phyloP scores from a whole-genome alignment of 1,284 basidiomycete species.

The Rhodotorula sp. region DNA sequence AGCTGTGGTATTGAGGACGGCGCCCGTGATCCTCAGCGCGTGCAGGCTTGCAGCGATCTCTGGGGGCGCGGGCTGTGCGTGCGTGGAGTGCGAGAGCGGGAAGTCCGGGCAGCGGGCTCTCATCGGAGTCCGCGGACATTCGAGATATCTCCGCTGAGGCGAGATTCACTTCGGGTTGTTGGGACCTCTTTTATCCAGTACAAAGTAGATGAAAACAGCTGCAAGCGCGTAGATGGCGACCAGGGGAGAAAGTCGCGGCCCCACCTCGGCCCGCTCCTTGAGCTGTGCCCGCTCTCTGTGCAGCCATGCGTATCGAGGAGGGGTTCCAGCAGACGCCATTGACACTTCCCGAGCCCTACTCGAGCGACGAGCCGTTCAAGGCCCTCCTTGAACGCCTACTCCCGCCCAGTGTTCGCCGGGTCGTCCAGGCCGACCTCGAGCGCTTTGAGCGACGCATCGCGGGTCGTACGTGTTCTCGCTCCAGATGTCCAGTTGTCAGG shows the following conservation, averaged over 20 bases:
- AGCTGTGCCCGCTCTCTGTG: background rate
- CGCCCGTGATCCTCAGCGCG: too few relatives aligned
- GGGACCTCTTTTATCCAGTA: too few relatives aligned
- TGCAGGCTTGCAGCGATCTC: too few relatives aligned
- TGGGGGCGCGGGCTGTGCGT: too few relatives aligned
- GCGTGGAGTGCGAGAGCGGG: too few relatives aligned
- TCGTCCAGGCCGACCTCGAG: conserved; percentile 56
- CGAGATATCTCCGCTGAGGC: too few relatives aligned
- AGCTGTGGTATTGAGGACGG: background rate
- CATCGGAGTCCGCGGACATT: too few relatives aligned
- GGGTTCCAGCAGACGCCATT: conserved; percentile 62
- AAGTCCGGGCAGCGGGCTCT: too few relatives aligned
- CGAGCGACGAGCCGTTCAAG: conserved; percentile 63
- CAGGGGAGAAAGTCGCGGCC: background rate
- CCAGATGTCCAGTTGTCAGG: too few relatives aligned
- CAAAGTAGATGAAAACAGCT: too few relatives aligned
- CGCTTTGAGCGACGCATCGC: conserved; percentile 54
- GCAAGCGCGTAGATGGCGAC: too few relatives aligned
- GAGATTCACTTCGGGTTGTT: too few relatives aligned
- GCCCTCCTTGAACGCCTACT: conserved; percentile 61
- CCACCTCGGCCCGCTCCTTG: background rate
- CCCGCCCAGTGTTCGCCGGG: conserved; percentile 54
- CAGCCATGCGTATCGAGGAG: conserved; percentile 64
- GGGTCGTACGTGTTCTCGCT: conserved; percentile 11
- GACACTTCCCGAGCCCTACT: conserved; percentile 63